These are phyloP conservation scores for Spergularia bocconei DNA, from an alignment of 148 eudicot genomes.

Conservation along the genomic window DNA sequence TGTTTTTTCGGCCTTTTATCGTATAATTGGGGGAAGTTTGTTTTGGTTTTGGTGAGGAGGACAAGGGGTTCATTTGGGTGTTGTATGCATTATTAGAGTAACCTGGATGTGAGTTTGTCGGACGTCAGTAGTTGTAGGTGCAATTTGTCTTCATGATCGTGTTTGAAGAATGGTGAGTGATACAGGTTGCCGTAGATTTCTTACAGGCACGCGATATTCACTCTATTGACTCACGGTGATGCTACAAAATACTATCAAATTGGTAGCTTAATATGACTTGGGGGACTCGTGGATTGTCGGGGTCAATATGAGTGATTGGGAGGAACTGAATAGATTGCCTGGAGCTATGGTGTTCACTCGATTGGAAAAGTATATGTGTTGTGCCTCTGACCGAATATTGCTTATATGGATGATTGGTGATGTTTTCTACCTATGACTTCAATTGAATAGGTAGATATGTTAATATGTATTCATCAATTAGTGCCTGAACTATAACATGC, in stretches of 20 bases:
- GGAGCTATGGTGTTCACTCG: neutral
- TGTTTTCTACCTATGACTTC: too few species aligned
- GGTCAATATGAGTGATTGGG: neutral
- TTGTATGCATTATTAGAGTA: too few species aligned
- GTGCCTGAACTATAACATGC: neutral
- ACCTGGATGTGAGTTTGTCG: neutral
- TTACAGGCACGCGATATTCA: too few species aligned
- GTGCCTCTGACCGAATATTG: too few species aligned
- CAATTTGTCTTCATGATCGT: neutral
- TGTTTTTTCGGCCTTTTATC: neutral
- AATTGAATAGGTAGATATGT: too few species aligned
- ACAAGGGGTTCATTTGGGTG: too few species aligned
- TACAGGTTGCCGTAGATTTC: neutral
- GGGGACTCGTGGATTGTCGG: neutral
- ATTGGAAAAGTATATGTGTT: neutral
- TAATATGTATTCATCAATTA: neutral
- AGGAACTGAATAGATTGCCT: neutral
- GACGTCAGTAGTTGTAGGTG: neutral
- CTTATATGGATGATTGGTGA: too few species aligned
- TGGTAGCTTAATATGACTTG: neutral
- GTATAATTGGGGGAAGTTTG: too few species aligned
- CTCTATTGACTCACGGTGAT: neutral
- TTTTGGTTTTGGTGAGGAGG: too few species aligned
- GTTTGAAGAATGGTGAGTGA: neutral
- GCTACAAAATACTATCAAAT: neutral